Base-by-base conservation (phyloP, 1,284 basidiomycete genomes). In the Neotropicomus parvogracilis region DNA sequence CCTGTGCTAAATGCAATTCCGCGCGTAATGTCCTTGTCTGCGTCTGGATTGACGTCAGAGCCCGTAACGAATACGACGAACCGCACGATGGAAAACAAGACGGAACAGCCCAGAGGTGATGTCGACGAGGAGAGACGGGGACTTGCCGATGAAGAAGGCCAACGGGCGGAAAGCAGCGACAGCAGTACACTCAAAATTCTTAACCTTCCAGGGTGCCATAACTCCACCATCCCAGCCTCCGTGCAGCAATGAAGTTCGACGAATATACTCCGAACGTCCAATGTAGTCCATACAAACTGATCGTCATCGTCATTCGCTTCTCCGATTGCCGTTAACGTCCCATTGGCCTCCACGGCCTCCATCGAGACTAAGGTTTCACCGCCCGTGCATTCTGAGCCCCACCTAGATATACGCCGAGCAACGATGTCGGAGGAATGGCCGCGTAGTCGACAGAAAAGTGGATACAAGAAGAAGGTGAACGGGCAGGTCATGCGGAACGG, bases 1-100 rank as follows among this genome's bases (percentile, higher is more conserved):
- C 78, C 72, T 0, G 79, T 80, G 42, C 82, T 79, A 12, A 87
- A 58, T 17, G 84, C 83, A 34, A 91, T 64, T 1, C 92, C 92
- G 21, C 89, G 80, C 3, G 81, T 81, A 9, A 92, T 74, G 28
- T 79, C 79, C 44, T 80, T 65, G 16, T 76, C 73, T 55, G 87
- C 84, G 0, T 75, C 68, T 0, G 88, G 88, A 52, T 88, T 89
- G 40, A 91, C 74, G 61, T 94, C 92, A 29, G 76, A 77, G 16
- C 85, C 80, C 6, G 88, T 88, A 33, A 91, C 61, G 49, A 89
- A 82, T 10, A 88, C 56, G 37, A 83, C 80, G 40, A 88, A 69
- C n/a, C 77, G 75, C 1, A 75, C 80, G 26, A 92, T 56, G 0
- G 85, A 77, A 27, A 85, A 29, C n/a, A 82, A 79, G 14, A 74